phyloP scores from a whole-genome alignment of 352 stramenopile species.

The Halophytophthora batemanensis region DNA sequence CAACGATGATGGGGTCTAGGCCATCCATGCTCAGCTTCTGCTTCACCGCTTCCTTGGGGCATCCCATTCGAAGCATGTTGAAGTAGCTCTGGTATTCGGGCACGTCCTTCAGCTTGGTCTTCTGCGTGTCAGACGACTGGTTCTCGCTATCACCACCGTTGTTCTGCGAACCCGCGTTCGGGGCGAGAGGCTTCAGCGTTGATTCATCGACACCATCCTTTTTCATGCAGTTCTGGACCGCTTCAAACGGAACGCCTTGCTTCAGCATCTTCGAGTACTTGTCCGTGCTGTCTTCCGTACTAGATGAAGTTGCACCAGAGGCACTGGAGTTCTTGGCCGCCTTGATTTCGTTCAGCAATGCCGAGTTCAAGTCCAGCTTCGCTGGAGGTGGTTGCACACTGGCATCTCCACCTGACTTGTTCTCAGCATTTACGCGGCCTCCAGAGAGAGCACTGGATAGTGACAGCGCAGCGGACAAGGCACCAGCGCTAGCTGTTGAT shows the following conservation, averaged over 20 bases:
- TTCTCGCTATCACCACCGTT: background rate
- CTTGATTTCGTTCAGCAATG: constrained; percentile 15
- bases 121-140: background rate
- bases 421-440: background rate
- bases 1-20: constrained; percentile 61
- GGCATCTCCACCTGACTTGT: background rate
- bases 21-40: constrained; percentile 92
- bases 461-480: background rate
- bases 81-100: constrained; percentile 88
- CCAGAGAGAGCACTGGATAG: background rate
- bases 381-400: background rate
- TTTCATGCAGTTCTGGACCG: constrained; percentile 69
- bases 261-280: constrained; percentile 74
- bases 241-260: constrained; percentile 64
- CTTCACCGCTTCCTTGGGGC: constrained; percentile 85
- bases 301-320: background rate
- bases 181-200: constrained; percentile 19
- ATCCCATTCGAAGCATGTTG: constrained; percentile 92
- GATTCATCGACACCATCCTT: constrained; percentile 58
- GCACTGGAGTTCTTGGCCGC: constrained; percentile 7
- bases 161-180: background rate
- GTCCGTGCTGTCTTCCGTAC: constrained; percentile 7
- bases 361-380: constrained; percentile 15
- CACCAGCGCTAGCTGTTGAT: background rate
- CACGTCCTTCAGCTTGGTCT: constrained; percentile 52